Evolutionary conservation across 176 grass and related monocot species (phyloP), one percentile per base, ranked within the genome.

Genomic region (Triticum timopheevii): DNA sequence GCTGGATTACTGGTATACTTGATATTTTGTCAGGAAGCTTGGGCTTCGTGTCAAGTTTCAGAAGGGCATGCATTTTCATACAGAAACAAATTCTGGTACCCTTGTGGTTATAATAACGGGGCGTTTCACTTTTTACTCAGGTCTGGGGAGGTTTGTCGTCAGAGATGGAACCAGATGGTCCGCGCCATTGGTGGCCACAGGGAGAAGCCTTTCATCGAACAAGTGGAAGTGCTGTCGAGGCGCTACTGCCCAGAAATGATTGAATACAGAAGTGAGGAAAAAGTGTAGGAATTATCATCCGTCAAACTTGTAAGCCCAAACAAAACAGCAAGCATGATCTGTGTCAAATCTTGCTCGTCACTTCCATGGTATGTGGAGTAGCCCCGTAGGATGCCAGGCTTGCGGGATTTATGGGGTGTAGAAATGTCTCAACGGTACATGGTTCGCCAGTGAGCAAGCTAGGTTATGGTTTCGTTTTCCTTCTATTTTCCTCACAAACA

Each of bases 91-190:
- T 11, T 86, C 39, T 10, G 23, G 23, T 31, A 33, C 20, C 49
- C 68, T 50, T 71, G 34, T 78, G 34, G 8, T 45, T 38, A 22
- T 27, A 87, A 30, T 42, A 68, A 54, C 13, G 4, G 20, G 16
- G 11, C 69, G 25, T 76, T 40, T 75, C 7, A n/a, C 19, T 59
- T 20, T 78, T 7, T 54, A 39, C 11, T 82, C 61, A 98, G 96
- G 59, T 87, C 90, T 15, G 96, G 92, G 78, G 92, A 94, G 67
- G 23, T 89, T 79, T 95, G 92, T 76, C 81, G 86, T 20, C 82
- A 67, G 49, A 83, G 93, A 35, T 98, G 96, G 93, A 81, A 87
- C 20, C 88, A 98, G 87, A 96, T 96, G 92, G 74, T 92, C 20
- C 90, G 93, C 61, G 11, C 71, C 30, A 78, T 98, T 2, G 91